phyloP scores from a whole-genome alignment of 306 rosid genomes.

The Cicer pinnatifidum region DNA sequence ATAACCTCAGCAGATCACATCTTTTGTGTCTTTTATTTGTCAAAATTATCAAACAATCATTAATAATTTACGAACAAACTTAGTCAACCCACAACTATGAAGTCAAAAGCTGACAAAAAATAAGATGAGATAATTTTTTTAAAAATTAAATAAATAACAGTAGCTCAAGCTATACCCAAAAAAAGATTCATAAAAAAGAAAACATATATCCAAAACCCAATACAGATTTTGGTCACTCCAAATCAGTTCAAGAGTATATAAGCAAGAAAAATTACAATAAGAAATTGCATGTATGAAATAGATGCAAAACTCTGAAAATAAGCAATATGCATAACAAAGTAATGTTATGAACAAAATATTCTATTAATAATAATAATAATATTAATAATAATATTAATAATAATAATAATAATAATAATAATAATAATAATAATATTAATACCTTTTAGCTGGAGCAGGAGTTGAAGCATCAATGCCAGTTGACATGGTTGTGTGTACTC shows the following conservation, averaged over 20 bases:
- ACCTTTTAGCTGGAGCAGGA: conserved; percentile 48
- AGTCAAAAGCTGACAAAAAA: conserved; percentile 14
- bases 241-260: neutral
- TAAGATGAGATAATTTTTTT: neutral
- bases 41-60: conserved; percentile 4
- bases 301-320: neutral
- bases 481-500: conserved; percentile 40
- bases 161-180: conserved; percentile 7
- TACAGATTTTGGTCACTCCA: neutral
- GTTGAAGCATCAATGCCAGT: neutral
- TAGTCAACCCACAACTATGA: neutral
- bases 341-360: neutral
- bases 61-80: conserved; percentile 11
- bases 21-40: neutral
- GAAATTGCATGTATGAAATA: neutral
- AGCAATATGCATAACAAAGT: neutral
- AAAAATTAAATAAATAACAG: neutral
- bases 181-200: neutral
- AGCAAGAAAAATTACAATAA: neutral
- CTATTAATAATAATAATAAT: neutral
- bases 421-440: neutral
- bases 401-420: neutral
- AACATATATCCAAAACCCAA: neutral
- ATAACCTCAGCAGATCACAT: neutral
- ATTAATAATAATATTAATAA: neutral